Evolutionary conservation across 345 rosid genomes (phyloP), one percentile per base, ranked within the genome.

Genomic region (Corchorus olitorius): DNA sequence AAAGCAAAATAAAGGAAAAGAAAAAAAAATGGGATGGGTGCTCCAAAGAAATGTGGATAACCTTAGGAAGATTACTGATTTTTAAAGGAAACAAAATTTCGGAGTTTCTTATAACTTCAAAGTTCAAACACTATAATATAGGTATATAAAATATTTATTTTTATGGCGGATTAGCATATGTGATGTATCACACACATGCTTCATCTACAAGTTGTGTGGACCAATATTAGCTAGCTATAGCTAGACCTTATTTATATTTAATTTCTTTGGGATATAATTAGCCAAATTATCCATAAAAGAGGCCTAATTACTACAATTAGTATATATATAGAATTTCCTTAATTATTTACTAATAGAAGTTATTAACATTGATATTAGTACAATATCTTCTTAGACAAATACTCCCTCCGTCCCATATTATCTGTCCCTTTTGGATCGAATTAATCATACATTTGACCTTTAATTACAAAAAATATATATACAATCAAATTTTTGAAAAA

Each of bases 21-120:
- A 41, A 19, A 19, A n/a, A n/a, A 0, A 14, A 27, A 33, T 27
- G 45, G 11, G 64, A 72, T 19, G 34, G 35, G 55, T 8, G 55
- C 12, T 39, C 64, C 64, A 41, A n/a, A 41, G 48, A 54, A 71
- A 71, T 37, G 27, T 27, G 63, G 63, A 71, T 54, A 71, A 71
- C 17, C 17, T 16, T 16, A 39, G 20, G 5, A 9, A 20, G 43
- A 34, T 70, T 70, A 34, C 73, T 34, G 60, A 34, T 34, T 53
- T 70, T 52, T 1, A 8, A 52, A 70, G 74, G 61, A 70, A 70
- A 34, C 60, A 52, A 34, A 39, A 3, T 39, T 39, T 17, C 33
- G 60, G 4, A 70, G 48, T 70, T 52, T 35, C 60, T 52, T 34
- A 17, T 11, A 39, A 39, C 43, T 39, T 39, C 49, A 14, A n/a